These are phyloP conservation scores for Microdochium nivale DNA, from an alignment of 2,329 filamentous ascomycete genomes.

Conservation along the genomic window DNA sequence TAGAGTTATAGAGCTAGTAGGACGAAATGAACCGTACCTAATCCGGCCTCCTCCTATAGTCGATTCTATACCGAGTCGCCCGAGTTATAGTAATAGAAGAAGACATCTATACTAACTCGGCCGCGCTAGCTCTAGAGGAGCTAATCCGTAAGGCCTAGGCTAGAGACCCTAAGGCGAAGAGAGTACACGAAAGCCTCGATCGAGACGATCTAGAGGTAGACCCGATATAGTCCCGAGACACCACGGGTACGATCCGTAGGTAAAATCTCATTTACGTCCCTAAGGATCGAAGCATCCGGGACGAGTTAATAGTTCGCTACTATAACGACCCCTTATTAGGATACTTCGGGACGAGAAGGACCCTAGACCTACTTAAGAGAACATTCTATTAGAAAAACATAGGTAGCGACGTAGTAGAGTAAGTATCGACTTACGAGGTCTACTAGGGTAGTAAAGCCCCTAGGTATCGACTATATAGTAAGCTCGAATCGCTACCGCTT, in stretches of 20 bases:
- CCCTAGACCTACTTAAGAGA: conserved; percentile 1
- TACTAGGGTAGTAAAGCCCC: not conserved
- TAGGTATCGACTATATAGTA: not conserved
- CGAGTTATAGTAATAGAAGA: not conserved
- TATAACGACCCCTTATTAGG: conserved; percentile 2
- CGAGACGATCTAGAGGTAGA: not conserved
- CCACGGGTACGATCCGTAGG: not conserved
- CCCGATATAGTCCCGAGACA: not conserved
- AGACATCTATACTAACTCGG: not conserved
- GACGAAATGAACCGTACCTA: not conserved
- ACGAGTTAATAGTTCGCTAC: not conserved
- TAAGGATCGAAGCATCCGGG: not conserved
- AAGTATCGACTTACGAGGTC: not conserved
- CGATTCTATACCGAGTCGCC: not conserved
- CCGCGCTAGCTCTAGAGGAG: not conserved
- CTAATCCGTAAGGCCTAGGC: no score
- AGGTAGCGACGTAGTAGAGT: not conserved
- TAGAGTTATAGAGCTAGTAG: not conserved
- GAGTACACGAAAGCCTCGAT: not conserved
- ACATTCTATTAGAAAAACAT: conserved; percentile 1
- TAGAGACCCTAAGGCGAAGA: not conserved
- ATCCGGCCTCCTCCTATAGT: not conserved
- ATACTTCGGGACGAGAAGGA: conserved; percentile 2
- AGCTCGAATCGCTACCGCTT: conserved; percentile 1
- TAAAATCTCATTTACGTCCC: not conserved